Conservation (phyloP, 1,284 basidiomycete species). For the Ceratobasidium sp. region DNA sequence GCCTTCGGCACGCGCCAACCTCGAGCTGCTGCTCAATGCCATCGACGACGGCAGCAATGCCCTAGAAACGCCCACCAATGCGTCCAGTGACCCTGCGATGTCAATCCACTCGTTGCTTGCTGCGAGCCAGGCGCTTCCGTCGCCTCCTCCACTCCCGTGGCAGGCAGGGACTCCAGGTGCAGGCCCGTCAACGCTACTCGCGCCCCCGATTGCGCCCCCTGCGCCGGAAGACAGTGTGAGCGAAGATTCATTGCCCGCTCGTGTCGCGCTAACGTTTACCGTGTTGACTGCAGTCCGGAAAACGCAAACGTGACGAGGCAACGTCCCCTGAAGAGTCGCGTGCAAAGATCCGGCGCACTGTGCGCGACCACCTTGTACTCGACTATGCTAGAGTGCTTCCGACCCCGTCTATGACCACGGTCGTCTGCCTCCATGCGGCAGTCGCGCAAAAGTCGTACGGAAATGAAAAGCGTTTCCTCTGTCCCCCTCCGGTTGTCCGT, state of each 20-base stretch:
- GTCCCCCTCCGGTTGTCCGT: constrained; percentile 87
- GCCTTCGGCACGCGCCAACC: constrained; percentile 39
- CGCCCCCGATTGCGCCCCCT: neutral
- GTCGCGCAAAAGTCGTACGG: constrained; percentile 94
- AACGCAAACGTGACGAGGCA: constrained; percentile 41
- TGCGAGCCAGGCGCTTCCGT: constrained; percentile 25
- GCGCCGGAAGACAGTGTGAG: constrained; percentile 21
- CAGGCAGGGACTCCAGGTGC: constrained; percentile 18
- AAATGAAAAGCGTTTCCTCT: constrained; percentile 90
- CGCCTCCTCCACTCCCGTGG: constrained; percentile 32
- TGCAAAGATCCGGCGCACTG: constrained; percentile 37
- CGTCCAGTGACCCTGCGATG: constrained; percentile 8
- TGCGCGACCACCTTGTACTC: constrained; percentile 34
- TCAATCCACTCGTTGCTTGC: constrained; percentile 41
- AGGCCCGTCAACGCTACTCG: constrained; percentile 6
- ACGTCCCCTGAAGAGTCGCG: constrained; percentile 38
- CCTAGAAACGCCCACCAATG: neutral
- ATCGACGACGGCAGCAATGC: constrained; percentile 32
- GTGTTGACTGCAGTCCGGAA: constrained; percentile 28
- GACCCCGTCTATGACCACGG: constrained; percentile 76
- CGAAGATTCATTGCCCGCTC: neutral
- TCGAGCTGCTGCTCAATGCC: constrained; percentile 44
- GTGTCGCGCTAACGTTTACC: constrained; percentile 3
- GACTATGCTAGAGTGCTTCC: constrained; percentile 37
- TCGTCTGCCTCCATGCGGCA: constrained; percentile 86